Evolutionary conservation across 2,329 filamentous ascomycete genomes (phyloP).

Genomic region (Penicillium sp.): DNA sequence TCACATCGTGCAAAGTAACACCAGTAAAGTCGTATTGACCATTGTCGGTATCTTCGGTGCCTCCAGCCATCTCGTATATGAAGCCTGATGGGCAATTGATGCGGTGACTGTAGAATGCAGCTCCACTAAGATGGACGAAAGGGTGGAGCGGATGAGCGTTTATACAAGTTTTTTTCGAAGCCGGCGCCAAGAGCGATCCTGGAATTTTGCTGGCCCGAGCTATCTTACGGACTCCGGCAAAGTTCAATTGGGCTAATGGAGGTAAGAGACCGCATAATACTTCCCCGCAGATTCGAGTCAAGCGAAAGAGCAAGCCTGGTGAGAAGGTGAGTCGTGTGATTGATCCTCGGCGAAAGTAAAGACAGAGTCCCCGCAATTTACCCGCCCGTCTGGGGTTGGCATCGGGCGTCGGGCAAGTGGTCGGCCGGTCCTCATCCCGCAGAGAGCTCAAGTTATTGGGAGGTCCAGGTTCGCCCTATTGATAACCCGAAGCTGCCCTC

Average conservation of each 20-base stretch:
- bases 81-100: neutral
- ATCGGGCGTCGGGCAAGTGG: neutral
- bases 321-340: neutral
- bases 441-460: no score
- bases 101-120: neutral
- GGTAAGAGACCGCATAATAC: neutral
- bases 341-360: neutral
- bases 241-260: neutral
- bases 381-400: neutral
- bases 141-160: neutral
- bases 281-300: neutral
- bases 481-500: no score
- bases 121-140: neutral
- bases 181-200: neutral
- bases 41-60: neutral
- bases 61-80: neutral
- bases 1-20: conserved; percentile 9
- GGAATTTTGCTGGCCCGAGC: neutral
- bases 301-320: neutral
- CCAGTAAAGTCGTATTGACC: conserved; percentile 4
- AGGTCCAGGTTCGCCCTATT: no score
- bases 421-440: neutral
- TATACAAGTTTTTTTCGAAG: neutral
- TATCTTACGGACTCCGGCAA: neutral
- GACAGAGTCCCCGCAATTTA: neutral